A percentile compares a stretch with the other conserved stretches of the same genome.
phyloP scores from a whole-genome alignment of 768 basidiomycete species.

The Coprinopsis marcescibilis region DNA sequence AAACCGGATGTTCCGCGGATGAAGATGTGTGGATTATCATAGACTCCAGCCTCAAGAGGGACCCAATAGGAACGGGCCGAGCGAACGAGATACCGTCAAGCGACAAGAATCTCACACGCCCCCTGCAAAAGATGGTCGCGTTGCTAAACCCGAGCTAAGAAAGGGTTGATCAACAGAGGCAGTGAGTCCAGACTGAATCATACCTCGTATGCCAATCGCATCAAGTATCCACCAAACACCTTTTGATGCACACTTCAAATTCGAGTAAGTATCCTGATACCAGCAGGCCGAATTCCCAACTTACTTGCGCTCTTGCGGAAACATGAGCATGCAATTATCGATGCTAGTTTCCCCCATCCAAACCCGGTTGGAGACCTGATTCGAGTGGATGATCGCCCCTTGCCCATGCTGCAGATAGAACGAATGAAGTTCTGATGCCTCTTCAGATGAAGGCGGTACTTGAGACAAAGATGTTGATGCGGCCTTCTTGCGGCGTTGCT shows the following conservation, averaged over 20 bases:
- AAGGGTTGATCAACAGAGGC: not conserved
- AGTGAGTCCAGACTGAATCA: not conserved
- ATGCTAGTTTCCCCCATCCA: conserved; percentile 73
- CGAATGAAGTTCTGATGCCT: conserved; percentile 64
- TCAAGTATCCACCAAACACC: conserved; percentile 69
- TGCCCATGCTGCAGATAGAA: conserved; percentile 60
- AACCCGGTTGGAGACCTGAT: conserved; percentile 38
- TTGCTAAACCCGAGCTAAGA: conserved; percentile 70
- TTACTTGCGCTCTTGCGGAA: conserved; percentile 81
- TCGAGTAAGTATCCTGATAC: not conserved
- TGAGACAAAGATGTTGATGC: conserved; percentile 58
- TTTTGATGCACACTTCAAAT: conserved; percentile 66
- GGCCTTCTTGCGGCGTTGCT: conserved; percentile 46
- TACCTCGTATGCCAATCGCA: conserved; percentile 72
- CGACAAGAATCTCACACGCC: conserved; percentile 65
- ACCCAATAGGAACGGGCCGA: conserved; percentile 79
- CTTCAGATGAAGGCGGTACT: conserved; percentile 67
- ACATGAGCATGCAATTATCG: conserved; percentile 72
- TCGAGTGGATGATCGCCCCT: conserved; percentile 14
- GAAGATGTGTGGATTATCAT: conserved; percentile 58
- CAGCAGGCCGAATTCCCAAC: conserved; percentile 18
- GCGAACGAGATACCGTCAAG: conserved; percentile 77
- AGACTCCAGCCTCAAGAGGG: conserved; percentile 68
- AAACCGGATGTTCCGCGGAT: conserved; percentile 43
- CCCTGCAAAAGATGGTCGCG: conserved; percentile 60